Percentiles rank a stretch among this genome's conserved stretches.
Conservation (phyloP, 345 rosid species). For the Hibiscus mutabilis region DNA sequence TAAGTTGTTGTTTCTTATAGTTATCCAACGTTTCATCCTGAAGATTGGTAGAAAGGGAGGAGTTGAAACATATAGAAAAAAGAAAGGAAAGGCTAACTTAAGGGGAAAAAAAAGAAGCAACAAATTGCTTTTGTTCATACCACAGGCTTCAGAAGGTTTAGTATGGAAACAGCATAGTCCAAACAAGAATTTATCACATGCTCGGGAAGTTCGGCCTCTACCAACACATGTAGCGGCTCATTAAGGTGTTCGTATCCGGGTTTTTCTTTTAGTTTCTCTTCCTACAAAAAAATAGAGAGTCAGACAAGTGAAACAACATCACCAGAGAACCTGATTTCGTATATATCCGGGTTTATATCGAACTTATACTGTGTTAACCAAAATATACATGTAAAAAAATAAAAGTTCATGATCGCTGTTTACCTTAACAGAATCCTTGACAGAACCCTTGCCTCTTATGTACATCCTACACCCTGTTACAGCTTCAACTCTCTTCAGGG, state of each 20-base stretch:
- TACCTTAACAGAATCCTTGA: conserved; percentile 77
- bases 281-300: conserved; percentile 28
- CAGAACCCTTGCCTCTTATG: conserved; percentile 82
- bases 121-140: conserved; percentile 27
- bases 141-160: conserved; percentile 82
- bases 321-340: no score
- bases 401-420: conserved; percentile 10
- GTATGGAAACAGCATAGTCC: conserved; percentile 61
- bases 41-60: background rate
- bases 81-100: background rate
- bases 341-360: no score
- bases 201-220: conserved; percentile 95
- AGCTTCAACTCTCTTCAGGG: conserved; percentile 85
- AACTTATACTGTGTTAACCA: no score
- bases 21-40: conserved; percentile 92
- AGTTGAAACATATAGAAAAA: background rate
- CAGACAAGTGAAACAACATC: no score
- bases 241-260: conserved; percentile 91
- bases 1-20: conserved; percentile 80
- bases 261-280: conserved; percentile 85
- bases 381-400: no score
- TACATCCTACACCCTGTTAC: conserved; percentile 75
- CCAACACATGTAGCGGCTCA: conserved; percentile 73
- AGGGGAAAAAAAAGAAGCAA: background rate
- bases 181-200: conserved; percentile 58